Conservation (phyloP, 2,329 filamentous ascomycete species). For the Sclerotinia glacialis region DNA sequence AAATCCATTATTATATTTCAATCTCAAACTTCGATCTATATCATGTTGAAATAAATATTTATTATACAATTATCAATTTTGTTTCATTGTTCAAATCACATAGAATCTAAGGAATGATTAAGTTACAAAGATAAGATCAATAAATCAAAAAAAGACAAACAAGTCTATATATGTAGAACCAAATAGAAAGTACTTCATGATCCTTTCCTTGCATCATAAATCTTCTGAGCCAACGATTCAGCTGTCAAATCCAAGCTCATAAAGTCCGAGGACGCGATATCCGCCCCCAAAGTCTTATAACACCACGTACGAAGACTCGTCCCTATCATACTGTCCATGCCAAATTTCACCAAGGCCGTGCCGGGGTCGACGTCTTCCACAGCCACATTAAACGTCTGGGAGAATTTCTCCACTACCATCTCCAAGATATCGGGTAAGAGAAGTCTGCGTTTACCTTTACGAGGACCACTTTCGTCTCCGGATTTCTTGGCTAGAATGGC, state of each 20-base stretch:
- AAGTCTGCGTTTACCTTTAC: not conserved
- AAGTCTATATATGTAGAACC: too few relatives aligned
- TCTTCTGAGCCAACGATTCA: not conserved
- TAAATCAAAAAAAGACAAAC: too few relatives aligned
- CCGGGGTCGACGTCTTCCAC: conserved; percentile 47
- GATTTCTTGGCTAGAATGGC: conserved; percentile 7
- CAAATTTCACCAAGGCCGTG: conserved; percentile 46
- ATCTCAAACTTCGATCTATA: too few relatives aligned
- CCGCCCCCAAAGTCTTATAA: conserved; percentile 41
- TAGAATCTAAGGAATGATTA: too few relatives aligned
- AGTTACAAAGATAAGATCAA: too few relatives aligned
- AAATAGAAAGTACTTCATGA: too few relatives aligned
- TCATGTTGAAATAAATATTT: too few relatives aligned
- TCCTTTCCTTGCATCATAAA: conserved; percentile 3
- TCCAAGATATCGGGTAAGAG: conserved; percentile 40
- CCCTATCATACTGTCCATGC: conserved; percentile 33
- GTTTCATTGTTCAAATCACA: too few relatives aligned
- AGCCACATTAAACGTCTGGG: conserved; percentile 47
- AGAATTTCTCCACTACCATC: conserved; percentile 44
- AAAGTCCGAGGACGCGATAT: conserved; percentile 34
- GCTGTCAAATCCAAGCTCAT: conserved; percentile 10
- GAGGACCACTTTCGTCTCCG: not conserved
- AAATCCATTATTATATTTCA: too few relatives aligned
- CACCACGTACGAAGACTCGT: conserved; percentile 38
- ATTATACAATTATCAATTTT: too few relatives aligned